A percentile compares a stretch with the other conserved stretches of the same genome.
These are phyloP conservation scores for Pelagophyceae sp. DNA, from an alignment of 352 stramenopile genomes.

Conservation along the genomic window DNA sequence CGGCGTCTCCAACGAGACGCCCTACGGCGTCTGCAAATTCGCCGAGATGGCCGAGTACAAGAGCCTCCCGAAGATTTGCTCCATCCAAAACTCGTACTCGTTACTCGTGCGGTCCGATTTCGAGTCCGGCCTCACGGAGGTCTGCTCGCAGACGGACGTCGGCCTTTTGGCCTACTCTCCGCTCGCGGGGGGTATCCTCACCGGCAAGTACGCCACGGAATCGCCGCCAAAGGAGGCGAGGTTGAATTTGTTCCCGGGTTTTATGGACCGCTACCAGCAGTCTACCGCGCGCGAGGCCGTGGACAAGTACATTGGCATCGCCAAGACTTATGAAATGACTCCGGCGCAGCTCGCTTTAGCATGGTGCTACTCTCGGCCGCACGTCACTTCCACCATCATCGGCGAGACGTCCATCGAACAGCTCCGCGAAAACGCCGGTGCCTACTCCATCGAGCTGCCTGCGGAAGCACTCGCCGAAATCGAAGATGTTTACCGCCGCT, in stretches of 20 bases:
- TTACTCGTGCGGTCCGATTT: slow-evolving; percentile 62
- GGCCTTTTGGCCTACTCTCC: slow-evolving; percentile 62
- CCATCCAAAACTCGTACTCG: slow-evolving; percentile 64
- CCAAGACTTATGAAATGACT: slow-evolving; percentile 42
- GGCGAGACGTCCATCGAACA: slow-evolving; percentile 56
- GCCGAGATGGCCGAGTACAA: slow-evolving; percentile 43
- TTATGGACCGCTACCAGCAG: slow-evolving; percentile 50
- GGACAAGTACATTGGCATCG: slow-evolving; percentile 49
- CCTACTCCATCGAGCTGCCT: slow-evolving; percentile 49
- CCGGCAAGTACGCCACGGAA: slow-evolving; percentile 56
- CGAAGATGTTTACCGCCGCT: slow-evolving; percentile 48
- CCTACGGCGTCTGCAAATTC: slow-evolving; percentile 61
- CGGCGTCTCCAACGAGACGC: slow-evolving; percentile 54
- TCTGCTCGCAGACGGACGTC: slow-evolving; percentile 47
- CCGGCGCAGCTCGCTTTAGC: slow-evolving; percentile 52
- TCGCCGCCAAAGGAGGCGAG: slow-evolving; percentile 36
- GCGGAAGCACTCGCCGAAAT: slow-evolving; percentile 45
- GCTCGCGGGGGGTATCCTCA: slow-evolving; percentile 59
- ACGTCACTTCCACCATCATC: slow-evolving; percentile 61
- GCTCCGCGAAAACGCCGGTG: slow-evolving; percentile 54
- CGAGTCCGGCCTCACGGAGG: slow-evolving; percentile 57
- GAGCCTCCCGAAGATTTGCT: slow-evolving; percentile 45
- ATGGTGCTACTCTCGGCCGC: slow-evolving; percentile 53
- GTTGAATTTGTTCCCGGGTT: slow-evolving; percentile 44
- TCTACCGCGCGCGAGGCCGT: slow-evolving; percentile 45